Evolutionary conservation across 2,329 filamentous ascomycete species (phyloP), one percentile per base, ranked within the genome.

Genomic region (Atkinsonella texensis): DNA sequence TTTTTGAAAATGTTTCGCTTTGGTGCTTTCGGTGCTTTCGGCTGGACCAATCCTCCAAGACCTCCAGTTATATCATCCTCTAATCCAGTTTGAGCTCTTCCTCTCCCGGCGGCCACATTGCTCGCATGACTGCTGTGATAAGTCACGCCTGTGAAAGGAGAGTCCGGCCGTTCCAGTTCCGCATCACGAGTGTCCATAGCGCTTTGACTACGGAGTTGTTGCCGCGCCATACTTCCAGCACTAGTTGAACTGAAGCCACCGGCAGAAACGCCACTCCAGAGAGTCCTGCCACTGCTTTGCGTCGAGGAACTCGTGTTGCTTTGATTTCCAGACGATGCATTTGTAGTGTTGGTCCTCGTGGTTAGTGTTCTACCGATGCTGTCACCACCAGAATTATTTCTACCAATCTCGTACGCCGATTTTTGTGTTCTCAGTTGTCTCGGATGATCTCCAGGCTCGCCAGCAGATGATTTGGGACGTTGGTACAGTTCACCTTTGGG

Each of bases 1-100:
- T 95, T 94, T 68, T 91, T 93, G 74, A 97, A 93, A 62, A 97
- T 95, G 47, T 89, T 91, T 55, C 84, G 84, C 66, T 89, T 93
- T 56, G 87, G 89, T 1, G 82, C 75, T 68, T 90, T 86, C 56
- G 87, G 89, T 1, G 82, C 75, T 68, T 90, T 86, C 0, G 89
- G 89, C 54, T 76, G 72, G 7, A 83, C 74, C 9, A 97, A 76
- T 0, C 91, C 90, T 41, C 91, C 91, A 6, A 96, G 75, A 0
- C 85, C 79, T 40, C 82, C 78, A 18, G 79, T 76, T 0, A 77
- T 76, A 46, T 90, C 85, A 18, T 83, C 80, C 1, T 77, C 70
- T 51, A 81, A 83, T 1, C 80, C 84, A 18, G 80, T 74, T 53
- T 85, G 82, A 1, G 86, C 86, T 50, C 83, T 80, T n/a, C 74